phyloP scores from a whole-genome alignment of 371 early-diverging fungal species.

The Mucor mucedo region DNA sequence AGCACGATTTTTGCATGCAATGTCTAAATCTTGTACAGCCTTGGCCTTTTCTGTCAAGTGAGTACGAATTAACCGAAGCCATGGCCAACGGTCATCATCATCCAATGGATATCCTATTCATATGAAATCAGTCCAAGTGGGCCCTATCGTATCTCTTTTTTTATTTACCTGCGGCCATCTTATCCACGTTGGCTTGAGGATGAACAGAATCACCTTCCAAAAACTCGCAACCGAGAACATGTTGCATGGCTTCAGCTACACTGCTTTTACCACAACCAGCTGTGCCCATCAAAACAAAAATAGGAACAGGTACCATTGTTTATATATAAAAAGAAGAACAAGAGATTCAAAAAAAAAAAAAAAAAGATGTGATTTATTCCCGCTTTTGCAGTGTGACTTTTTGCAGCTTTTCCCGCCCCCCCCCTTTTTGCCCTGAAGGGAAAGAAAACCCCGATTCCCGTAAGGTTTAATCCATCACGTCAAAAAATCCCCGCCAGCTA shows the following conservation, averaged over 20 bases:
- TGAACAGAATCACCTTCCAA: constrained; percentile 73
- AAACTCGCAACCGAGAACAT: constrained; percentile 45
- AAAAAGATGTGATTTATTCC: too few species aligned
- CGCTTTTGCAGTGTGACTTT: too few species aligned
- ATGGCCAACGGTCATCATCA: constrained; percentile 74
- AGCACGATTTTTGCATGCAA: constrained; percentile 16
- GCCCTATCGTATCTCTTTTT: neutral
- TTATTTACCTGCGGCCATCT: constrained; percentile 63
- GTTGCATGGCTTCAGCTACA: constrained; percentile 53
- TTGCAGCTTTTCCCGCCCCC: too few species aligned
- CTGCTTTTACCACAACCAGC: constrained; percentile 70
- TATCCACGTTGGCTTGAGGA: constrained; percentile 56
- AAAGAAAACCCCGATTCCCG: too few species aligned
- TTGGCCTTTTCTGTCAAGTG: constrained; percentile 28
- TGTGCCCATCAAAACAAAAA: constrained; percentile 65
- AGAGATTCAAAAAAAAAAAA: too few species aligned
- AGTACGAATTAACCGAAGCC: constrained; percentile 55
- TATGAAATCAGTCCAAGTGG: neutral
- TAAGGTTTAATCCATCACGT: too few species aligned
- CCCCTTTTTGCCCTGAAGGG: too few species aligned
- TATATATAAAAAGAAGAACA: neutral
- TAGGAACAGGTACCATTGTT: constrained; percentile 24
- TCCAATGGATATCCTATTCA: constrained; percentile 55
- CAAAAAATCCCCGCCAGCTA: too few species aligned
- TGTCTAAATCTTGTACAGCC: constrained; percentile 10